Percentiles rank a stretch among this genome's conserved stretches.
Evolutionary conservation across 768 basidiomycete species (phyloP).

Genomic region (Collybiopsis luxurians): DNA sequence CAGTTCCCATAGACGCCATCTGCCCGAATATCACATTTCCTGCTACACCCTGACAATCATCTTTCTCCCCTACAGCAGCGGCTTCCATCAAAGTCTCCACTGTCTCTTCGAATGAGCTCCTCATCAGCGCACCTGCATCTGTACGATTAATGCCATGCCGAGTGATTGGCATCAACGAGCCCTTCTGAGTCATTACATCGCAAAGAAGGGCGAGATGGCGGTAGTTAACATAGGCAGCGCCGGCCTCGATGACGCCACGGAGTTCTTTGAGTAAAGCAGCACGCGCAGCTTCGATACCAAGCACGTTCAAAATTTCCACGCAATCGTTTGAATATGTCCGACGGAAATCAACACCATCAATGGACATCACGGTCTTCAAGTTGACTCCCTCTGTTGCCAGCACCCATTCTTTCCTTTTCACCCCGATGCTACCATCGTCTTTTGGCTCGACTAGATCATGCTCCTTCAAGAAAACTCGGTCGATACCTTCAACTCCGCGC

Average conservation of each 20-base stretch:
- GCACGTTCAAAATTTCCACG: conserved; percentile 88
- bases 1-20: conserved; percentile 99
- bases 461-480: conserved; percentile 90
- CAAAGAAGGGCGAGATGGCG: conserved; percentile 95
- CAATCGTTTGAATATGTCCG: conserved; percentile 97
- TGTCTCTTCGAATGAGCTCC: conserved; percentile 99
- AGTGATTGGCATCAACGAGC: conserved; percentile 95
- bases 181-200: conserved; percentile 97
- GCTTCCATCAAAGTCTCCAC: conserved; percentile 99
- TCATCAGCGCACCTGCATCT: conserved; percentile 96
- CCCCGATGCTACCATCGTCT: conserved; percentile 62
- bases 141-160: conserved; percentile 99
- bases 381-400: conserved; percentile 97
- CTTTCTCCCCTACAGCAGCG: conserved; percentile 95
- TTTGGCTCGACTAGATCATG: conserved; percentile 74
- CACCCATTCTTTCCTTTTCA: conserved; percentile 81
- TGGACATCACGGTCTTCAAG: conserved; percentile 90
- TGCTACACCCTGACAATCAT: conserved; percentile 98
- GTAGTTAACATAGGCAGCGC: conserved; percentile 99
- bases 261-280: conserved; percentile 93
- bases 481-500: conserved; percentile 88
- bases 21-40: conserved; percentile 99
- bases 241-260: conserved; percentile 96
- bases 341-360: conserved; percentile 91
- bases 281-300: conserved; percentile 96